phyloP scores from a whole-genome alignment of 2,329 filamentous ascomycete species.

The Fusarium sp. region DNA sequence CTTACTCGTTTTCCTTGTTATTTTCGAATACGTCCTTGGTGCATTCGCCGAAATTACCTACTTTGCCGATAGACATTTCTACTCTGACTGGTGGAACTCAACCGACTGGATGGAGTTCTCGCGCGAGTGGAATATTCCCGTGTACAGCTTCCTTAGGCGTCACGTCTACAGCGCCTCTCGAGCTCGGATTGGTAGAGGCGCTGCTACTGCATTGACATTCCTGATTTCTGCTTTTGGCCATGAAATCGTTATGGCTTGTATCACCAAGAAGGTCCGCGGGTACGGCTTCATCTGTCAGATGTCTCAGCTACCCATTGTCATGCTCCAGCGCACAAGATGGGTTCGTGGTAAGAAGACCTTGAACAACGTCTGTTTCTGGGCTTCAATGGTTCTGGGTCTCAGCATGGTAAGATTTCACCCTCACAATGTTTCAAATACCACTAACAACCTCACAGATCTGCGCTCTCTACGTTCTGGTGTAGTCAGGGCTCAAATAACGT shows the following conservation, averaged over 20 bases:
- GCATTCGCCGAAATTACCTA: conserved; percentile 94
- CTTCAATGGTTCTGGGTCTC: conserved; percentile 88
- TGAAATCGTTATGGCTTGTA: conserved; percentile 97
- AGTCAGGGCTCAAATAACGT: conserved; percentile 20
- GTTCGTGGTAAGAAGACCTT: conserved; percentile 81
- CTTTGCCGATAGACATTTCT: conserved; percentile 96
- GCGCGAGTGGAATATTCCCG: conserved; percentile 97
- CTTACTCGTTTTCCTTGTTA: conserved; percentile 94
- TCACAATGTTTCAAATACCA: neutral
- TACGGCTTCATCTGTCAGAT: conserved; percentile 97
- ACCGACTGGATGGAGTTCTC: conserved; percentile 96
- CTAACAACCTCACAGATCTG: conserved; percentile 60
- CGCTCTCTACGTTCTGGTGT: conserved; percentile 66
- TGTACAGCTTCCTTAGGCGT: conserved; percentile 93
- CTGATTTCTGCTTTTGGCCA: conserved; percentile 90
- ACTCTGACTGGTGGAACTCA: conserved; percentile 81
- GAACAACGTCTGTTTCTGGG: conserved; percentile 93
- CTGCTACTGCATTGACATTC: conserved; percentile 92
- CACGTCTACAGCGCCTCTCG: conserved; percentile 92
- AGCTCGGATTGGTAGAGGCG: conserved; percentile 78
- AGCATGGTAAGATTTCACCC: conserved; percentile 73
- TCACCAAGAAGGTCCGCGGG: conserved; percentile 94
- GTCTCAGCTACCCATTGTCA: conserved; percentile 95
- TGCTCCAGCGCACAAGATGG: conserved; percentile 84
- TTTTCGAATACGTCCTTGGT: conserved; percentile 96